Evolutionary conservation across 208 protist genomes (phyloP).

Genomic region (Leishmania mexicana): DNA sequence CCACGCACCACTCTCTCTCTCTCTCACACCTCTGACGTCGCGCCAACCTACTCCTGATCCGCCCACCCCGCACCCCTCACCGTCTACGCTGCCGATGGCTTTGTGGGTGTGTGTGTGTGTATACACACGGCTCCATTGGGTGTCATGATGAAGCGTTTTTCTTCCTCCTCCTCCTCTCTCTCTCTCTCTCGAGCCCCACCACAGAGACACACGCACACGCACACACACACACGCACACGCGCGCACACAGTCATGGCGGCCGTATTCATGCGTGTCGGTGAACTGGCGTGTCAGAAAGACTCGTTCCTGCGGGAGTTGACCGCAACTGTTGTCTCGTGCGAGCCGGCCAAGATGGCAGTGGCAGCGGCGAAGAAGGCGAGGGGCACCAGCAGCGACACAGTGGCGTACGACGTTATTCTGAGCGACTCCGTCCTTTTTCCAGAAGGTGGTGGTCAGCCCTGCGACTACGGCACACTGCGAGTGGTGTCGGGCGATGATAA

Average conservation of each 20-base stretch:
- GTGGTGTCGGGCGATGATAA: neutral
- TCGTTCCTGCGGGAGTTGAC: constrained; percentile 68
- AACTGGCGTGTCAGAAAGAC: constrained; percentile 75
- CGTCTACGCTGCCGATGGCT: neutral
- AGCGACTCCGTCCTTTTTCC: constrained; percentile 89
- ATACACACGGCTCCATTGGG: neutral
- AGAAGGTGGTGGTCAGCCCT: constrained; percentile 90
- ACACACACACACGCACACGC: neutral
- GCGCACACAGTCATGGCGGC: constrained; percentile 12
- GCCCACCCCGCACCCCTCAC: neutral
- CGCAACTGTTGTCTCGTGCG: constrained; percentile 67
- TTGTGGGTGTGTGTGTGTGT: neutral
- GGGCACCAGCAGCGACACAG: constrained; percentile 4
- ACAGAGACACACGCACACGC: neutral
- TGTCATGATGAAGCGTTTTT: neutral
- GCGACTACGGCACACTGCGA: constrained; percentile 70
- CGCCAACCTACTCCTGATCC: neutral
- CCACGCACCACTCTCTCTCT: neutral
- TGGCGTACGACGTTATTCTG: constrained; percentile 64
- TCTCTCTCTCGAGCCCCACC: neutral
- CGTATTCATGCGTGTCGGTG: constrained; percentile 54
- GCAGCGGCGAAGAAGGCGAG: constrained; percentile 35
- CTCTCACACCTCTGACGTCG: neutral
- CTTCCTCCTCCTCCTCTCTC: neutral
- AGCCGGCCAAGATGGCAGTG: constrained; percentile 15